A percentile compares a stretch with the other conserved stretches of the same genome.
Conservation (phyloP, 164 flowering plant genomes). For the Magnolia sinica region DNA sequence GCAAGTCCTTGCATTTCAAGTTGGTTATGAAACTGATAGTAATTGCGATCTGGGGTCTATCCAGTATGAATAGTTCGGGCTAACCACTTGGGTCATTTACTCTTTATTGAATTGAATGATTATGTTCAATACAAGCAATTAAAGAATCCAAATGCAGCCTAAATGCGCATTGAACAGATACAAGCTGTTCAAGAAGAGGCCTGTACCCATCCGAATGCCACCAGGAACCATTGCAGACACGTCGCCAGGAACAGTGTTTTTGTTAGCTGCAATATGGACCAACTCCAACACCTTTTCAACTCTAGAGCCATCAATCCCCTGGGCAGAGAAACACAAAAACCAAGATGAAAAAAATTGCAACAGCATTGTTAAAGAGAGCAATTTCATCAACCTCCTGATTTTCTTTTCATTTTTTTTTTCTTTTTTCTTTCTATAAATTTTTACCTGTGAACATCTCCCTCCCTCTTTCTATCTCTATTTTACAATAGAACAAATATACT, state of each 20-base stretch:
- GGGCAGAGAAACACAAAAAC: not conserved
- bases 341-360: not conserved
- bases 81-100: not conserved
- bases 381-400: not conserved
- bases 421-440: too few relatives aligned
- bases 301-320: constrained; percentile 99
- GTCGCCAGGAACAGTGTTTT: constrained; percentile 88
- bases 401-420: not conserved
- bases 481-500: not conserved
- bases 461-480: not conserved
- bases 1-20: not conserved
- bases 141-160: too few relatives aligned
- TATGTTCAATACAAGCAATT: not conserved
- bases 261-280: constrained; percentile 98
- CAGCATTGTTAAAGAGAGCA: not conserved
- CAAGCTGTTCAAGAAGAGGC: not conserved
- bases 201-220: constrained; percentile 96
- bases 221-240: constrained; percentile 99
- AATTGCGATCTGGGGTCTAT: not conserved
- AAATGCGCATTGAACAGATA: not conserved
- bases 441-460: not conserved
- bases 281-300: constrained; percentile 94
- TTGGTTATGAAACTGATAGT: not conserved
- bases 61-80: not conserved
- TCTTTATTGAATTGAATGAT: not conserved